phyloP scores from a whole-genome alignment of 257 asterid species.

The Solanum chmielewskii region DNA sequence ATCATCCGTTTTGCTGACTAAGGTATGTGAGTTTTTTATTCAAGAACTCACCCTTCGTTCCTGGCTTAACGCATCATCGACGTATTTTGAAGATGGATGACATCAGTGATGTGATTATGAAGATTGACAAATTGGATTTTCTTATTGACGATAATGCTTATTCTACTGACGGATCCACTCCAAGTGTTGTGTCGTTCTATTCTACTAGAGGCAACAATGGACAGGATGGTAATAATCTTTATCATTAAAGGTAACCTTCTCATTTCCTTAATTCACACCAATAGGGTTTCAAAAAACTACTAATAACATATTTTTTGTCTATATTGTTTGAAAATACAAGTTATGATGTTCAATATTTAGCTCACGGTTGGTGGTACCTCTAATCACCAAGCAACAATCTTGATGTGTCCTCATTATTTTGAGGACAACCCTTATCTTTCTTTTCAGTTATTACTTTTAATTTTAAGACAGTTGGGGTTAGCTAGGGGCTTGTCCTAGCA shows the following conservation, averaged over 20 bases:
- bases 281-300: no score
- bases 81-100: background rate
- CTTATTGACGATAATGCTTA: background rate
- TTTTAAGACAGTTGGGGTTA: background rate
- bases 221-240: background rate
- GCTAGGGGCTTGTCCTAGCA: background rate
- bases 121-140: no score
- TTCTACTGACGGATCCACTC: background rate
- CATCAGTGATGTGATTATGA: background rate
- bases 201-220: background rate
- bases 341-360: background rate
- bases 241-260: background rate
- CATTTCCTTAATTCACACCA: background rate
- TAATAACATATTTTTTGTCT: no score
- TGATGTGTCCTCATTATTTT: background rate
- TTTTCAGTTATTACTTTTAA: no score
- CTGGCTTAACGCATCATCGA: constrained; percentile 61
- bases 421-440: background rate
- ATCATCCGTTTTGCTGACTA: constrained; percentile 70
- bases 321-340: no score
- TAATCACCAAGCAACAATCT: background rate
- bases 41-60: constrained; percentile 76
- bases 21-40: constrained; percentile 86
- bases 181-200: background rate
- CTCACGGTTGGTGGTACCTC: background rate